Evolutionary conservation across 164 flowering plant species (phyloP), one percentile per base, ranked within the genome.

Genomic region (Annona cherimola): DNA sequence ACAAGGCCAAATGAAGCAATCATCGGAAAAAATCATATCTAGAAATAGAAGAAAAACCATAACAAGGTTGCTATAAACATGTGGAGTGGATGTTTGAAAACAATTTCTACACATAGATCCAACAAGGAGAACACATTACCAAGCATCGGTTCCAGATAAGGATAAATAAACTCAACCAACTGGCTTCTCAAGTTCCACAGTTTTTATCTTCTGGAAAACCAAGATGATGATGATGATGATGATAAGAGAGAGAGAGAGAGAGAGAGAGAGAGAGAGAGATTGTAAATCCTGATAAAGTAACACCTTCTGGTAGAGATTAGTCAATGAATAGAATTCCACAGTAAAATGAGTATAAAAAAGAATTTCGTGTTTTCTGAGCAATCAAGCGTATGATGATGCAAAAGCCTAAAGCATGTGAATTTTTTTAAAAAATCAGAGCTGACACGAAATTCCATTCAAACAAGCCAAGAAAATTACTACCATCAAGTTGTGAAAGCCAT

Each of bases 401-500:
- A 26, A 26, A 26, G 63, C 20, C 20, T 26, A 9, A 3, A 4
- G 5, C 11, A 9, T 50, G 57, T 16, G 14, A 50, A 9, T 9
- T 9, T 16, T 50, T 50, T 20, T 9, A 8, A 62, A 35, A 11
- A 3, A 39, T 20, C 20, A 11, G 57, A 16, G 57, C 14, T 16
- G 14, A 9, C 57, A 8, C 35, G 35, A 50, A 50, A 50, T 50
- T 16, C 11, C 3, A 3, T 50, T 50, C 14, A 50, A n/a, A 42
- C 5, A 41, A 16, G n/a, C 42, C n/a, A 44, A 2, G 39, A 7
- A 42, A 16, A 45, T 41, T n/a, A 41, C 57, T 57, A 81, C 95
- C 97, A 93, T 95, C 80, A 95, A 80, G 80, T 95, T 95, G 74
- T 95, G 99, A 72, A 93, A 91, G 3, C 99, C 99, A 84, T 95